Conservation (phyloP, 257 asterid genomes). For the Henckelia pumila region DNA sequence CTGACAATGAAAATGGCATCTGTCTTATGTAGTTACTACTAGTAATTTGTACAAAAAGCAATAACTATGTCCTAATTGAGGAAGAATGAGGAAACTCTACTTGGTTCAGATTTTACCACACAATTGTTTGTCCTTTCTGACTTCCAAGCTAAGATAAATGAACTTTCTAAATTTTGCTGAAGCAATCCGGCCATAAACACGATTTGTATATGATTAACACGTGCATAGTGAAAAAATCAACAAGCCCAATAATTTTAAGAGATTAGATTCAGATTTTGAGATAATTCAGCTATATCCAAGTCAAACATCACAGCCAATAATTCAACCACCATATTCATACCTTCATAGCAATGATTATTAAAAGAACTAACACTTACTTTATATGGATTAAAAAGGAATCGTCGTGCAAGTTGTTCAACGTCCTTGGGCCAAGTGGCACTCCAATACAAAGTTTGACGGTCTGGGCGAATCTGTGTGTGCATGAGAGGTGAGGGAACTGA, state of each 20-base stretch:
- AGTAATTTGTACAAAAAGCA: slow-evolving; percentile 9
- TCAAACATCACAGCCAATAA: neutral
- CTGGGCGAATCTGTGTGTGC: slow-evolving; percentile 85
- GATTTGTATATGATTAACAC: neutral
- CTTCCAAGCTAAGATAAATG: slow-evolving; percentile 2
- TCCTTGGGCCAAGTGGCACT: slow-evolving; percentile 99
- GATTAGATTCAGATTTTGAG: neutral
- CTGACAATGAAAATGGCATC: neutral
- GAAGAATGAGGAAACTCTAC: slow-evolving; percentile 8
- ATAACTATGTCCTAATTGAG: neutral
- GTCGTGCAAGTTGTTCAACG: slow-evolving; percentile 91
- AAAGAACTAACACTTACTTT: slow-evolving; percentile 49
- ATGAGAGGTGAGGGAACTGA: neutral
- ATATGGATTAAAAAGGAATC: slow-evolving; percentile 68
- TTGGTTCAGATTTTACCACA: neutral
- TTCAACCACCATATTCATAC: neutral
- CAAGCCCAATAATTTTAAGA: neutral
- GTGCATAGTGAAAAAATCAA: neutral
- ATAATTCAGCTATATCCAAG: neutral
- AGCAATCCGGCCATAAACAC: slow-evolving; percentile 9
- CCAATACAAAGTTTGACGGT: slow-evolving; percentile 98
- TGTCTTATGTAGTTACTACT: neutral
- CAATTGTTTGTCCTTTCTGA: neutral
- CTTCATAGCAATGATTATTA: neutral
- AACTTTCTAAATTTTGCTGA: slow-evolving; percentile 10